phyloP scores from a whole-genome alignment of 176 grass and related monocot species.

The Leersia perrieri region DNA sequence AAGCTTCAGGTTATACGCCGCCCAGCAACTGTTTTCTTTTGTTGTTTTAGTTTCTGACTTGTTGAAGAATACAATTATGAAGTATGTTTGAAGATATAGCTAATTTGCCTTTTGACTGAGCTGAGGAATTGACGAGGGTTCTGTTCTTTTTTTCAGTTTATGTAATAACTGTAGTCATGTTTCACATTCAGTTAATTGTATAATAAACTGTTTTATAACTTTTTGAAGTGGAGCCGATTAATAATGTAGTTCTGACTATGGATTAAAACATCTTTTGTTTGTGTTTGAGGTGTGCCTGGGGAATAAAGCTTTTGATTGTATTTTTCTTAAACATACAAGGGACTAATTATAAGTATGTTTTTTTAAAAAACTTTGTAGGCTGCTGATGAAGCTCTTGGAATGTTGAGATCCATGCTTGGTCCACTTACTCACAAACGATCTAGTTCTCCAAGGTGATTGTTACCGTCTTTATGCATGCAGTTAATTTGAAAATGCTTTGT shows the following conservation, averaged over 20 bases:
- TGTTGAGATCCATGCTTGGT: slow-evolving; percentile 82
- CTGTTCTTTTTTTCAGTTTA: background rate
- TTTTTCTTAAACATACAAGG: background rate
- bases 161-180: background rate
- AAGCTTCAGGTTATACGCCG: slow-evolving; percentile 61
- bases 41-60: slow-evolving; percentile 7
- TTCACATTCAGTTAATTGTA: slow-evolving; percentile 4
- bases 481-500: background rate
- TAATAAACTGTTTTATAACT: slow-evolving; percentile 6
- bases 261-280: background rate
- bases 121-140: background rate
- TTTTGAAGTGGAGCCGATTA: slow-evolving; percentile 4
- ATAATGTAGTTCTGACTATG: background rate
- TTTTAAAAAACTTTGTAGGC: slow-evolving; percentile 60
- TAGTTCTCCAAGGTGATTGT: slow-evolving; percentile 82
- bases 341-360: background rate
- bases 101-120: background rate
- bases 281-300: background rate
- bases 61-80: background rate
- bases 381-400: slow-evolving; percentile 87
- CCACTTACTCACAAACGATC: slow-evolving; percentile 72
- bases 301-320: background rate
- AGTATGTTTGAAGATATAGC: background rate
- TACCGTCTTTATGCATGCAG: background rate
- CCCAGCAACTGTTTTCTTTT: background rate